phyloP scores from a whole-genome alignment of 345 rosid species.

The Bruguiera parviflora region DNA sequence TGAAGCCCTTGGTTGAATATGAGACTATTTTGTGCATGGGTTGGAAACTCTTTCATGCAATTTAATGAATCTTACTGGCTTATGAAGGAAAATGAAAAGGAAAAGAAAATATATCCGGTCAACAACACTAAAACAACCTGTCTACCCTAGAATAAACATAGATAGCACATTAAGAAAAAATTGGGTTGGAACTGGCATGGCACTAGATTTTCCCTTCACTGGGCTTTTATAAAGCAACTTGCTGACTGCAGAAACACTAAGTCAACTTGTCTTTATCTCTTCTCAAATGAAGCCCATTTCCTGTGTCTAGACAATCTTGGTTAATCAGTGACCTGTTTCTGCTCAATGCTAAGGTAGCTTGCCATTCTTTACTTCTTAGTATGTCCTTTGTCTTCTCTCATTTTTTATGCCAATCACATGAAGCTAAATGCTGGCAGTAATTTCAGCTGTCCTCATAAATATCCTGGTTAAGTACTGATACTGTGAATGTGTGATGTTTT shows the following conservation, averaged over 20 bases:
- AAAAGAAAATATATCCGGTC: background rate
- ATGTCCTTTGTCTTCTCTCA: background rate
- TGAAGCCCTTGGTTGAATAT: too few species aligned
- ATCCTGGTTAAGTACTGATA: background rate
- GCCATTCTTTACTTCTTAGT: too few species aligned
- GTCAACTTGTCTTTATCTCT: background rate
- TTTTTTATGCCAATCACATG: background rate
- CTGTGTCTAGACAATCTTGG: constrained; percentile 6
- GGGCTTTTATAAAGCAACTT: background rate
- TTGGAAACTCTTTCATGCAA: too few species aligned
- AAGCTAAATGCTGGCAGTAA: background rate
- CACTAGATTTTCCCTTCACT: background rate
- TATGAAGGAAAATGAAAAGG: too few species aligned
- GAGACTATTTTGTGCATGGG: too few species aligned
- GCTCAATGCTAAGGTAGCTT: too few species aligned
- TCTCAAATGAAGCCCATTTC: too few species aligned
- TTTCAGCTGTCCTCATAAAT: background rate
- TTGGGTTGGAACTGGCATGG: background rate
- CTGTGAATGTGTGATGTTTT: constrained; percentile 13
- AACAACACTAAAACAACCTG: background rate
- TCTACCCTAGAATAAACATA: background rate
- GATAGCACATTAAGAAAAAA: too few species aligned
- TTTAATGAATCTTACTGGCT: too few species aligned
- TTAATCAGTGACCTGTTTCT: background rate
- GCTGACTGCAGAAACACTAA: too few species aligned